Evolutionary conservation across 768 basidiomycete species (phyloP), one percentile per base, ranked within the genome.

Genomic region (Suillus fuscotomentosus): DNA sequence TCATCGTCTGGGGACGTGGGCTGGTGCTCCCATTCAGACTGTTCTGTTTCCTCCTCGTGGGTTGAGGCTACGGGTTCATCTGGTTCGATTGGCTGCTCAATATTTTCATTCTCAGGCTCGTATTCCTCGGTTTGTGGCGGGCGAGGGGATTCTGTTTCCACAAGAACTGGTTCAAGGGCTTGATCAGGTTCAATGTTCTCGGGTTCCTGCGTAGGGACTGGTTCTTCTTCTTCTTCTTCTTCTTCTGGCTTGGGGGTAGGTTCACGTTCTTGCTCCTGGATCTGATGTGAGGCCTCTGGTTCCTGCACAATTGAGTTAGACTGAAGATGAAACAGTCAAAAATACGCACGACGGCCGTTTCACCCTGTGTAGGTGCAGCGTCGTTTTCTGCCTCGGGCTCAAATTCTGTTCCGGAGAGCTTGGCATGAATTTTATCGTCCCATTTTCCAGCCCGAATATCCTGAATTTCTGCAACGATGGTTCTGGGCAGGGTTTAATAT

Each of bases 391-490:
- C 31, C 24, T 41, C 39, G 24, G 11, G 61, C 14, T 57, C 11
- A 53, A 39, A 63, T 60, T 63, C 66, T 17, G 53, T 36, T 27
- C 42, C 57, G 38, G 41, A 70, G 70, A 78, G 71, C 66, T 80
- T 68, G 63, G 71, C 70, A 65, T 69, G 75, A 20, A 89, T 83
- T 68, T 76, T 77, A 57, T 81, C 79, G 69, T 91, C 89, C 84
- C 87, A 86, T 60, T 77, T 75, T 1, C 92, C 92, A 14, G 82
- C 78, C 34, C 88, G 87, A 65, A 95, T 90, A 2, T 87, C 86
- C 59, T 91, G 86, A 53, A 95, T 92, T 75, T 96, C 94, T 3
- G 82, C 76, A 22, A 88, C 81, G 15, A 95, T 80, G 41, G 75
- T 76, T 75, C 93, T 94, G 65, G 8, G 34, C 27, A 45, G 22